phyloP scores from a whole-genome alignment of 805 yeast genomes.

The Lipomyces starkeyi region DNA sequence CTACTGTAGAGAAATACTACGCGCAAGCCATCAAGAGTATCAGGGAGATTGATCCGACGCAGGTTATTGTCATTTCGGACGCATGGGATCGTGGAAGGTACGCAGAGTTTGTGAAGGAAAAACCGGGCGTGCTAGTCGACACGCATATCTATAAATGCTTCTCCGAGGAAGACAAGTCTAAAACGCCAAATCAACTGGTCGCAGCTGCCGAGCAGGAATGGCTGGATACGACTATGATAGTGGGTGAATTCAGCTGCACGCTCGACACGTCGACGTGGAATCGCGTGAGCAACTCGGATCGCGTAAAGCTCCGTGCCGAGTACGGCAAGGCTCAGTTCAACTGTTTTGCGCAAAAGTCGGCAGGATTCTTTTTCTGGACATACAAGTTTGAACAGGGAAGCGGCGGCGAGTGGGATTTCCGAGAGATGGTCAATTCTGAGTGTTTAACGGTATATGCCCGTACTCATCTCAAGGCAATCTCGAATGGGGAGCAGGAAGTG shows the following conservation, averaged over 20 bases:
- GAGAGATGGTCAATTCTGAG: constrained; percentile 64
- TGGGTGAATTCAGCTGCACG: constrained; percentile 93
- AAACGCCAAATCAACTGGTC: constrained; percentile 68
- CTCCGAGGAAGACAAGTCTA: constrained; percentile 70
- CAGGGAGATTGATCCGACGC: constrained; percentile 56
- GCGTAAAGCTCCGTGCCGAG: constrained; percentile 61
- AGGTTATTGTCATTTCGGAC: constrained; percentile 85
- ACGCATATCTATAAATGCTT: constrained; percentile 87
- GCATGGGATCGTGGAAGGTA: constrained; percentile 92
- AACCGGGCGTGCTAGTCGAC: constrained; percentile 76
- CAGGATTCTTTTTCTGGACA: constrained; percentile 91
- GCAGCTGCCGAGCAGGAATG: constrained; percentile 58
- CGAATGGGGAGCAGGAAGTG: constrained; percentile 49
- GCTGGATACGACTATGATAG: constrained; percentile 67
- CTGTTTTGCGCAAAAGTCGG: constrained; percentile 35
- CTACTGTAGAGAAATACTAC: constrained; percentile 64
- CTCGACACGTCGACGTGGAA: constrained; percentile 79
- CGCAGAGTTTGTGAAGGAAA: constrained; percentile 65
- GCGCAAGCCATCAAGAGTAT: constrained; percentile 66
- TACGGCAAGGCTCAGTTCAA: constrained; percentile 65
- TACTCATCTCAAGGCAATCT: constrained; percentile 37
- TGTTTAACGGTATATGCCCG: constrained; percentile 27
- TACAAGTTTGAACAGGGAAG: constrained; percentile 83
- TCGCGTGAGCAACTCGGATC: constrained; percentile 51
- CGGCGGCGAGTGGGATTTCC: constrained; percentile 97